Conservation (phyloP, 2,329 filamentous ascomycete species). For the Ophiostoma sp. region DNA sequence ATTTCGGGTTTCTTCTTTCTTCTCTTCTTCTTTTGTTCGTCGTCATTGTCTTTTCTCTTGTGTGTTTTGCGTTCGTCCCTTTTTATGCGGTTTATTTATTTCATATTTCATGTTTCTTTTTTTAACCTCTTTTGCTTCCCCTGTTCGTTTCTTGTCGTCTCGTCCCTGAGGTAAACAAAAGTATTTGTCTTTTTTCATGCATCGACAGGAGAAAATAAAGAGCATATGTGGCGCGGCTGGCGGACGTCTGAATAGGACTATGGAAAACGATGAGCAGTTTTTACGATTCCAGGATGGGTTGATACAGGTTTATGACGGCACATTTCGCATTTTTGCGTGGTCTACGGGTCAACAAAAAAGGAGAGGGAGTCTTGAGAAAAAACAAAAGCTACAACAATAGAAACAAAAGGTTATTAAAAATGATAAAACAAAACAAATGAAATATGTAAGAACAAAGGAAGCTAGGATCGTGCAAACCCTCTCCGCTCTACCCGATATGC, state of each 20-base stretch:
- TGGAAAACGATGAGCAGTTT: not conserved
- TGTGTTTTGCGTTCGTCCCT: not conserved
- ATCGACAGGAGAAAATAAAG: not conserved
- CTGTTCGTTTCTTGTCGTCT: not conserved
- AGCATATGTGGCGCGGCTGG: not conserved
- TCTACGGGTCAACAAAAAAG: conserved; percentile 11
- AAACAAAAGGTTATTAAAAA: conserved; percentile 13
- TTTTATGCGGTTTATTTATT: not conserved
- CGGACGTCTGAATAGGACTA: not conserved
- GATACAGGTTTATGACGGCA: conserved; percentile 13
- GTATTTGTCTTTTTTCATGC: not conserved
- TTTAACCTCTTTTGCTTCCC: not conserved
- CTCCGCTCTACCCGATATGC: not conserved
- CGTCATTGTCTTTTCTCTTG: not conserved
- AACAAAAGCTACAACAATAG: conserved; percentile 18
- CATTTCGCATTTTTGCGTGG: not conserved
- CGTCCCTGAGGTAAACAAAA: conserved; percentile 4
- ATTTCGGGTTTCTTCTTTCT: not conserved
- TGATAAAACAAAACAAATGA: conserved; percentile 2
- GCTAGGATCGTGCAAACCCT: not conserved
- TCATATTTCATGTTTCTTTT: conserved; percentile 7
- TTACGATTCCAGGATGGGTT: not conserved
- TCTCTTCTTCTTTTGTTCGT: not conserved
- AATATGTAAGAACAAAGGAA: not conserved
- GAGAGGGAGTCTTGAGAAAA: not conserved